Conservation (phyloP, 1,284 basidiomycete genomes). For the Ustilago lituana region DNA sequence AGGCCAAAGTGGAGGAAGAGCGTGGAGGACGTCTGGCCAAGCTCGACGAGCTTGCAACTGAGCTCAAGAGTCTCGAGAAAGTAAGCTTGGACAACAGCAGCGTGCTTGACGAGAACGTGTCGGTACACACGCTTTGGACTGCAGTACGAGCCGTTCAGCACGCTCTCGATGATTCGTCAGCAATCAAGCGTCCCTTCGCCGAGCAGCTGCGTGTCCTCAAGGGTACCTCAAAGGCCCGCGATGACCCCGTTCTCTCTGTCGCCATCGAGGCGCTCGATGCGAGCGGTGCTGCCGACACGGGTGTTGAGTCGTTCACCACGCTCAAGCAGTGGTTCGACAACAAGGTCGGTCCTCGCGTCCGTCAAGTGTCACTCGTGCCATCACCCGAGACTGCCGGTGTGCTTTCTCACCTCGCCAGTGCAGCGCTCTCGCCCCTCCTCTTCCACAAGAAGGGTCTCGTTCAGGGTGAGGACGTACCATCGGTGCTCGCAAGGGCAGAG, state of each 20-base stretch:
- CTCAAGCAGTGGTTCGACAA: slow-evolving; percentile 88
- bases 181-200: slow-evolving; percentile 80
- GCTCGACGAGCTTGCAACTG: slow-evolving; percentile 88
- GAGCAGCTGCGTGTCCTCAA: slow-evolving; percentile 86
- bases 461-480: slow-evolving; percentile 83
- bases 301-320: slow-evolving; percentile 88
- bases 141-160: slow-evolving; percentile 67
- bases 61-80: slow-evolving; percentile 88
- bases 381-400: slow-evolving; percentile 83
- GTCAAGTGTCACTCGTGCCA: slow-evolving; percentile 82
- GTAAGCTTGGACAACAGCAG: slow-evolving; percentile 89
- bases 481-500: slow-evolving; percentile 88
- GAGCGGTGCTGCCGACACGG: slow-evolving; percentile 78
- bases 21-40: slow-evolving; percentile 93
- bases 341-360: slow-evolving; percentile 84
- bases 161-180: slow-evolving; percentile 72
- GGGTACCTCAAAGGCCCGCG: slow-evolving; percentile 71
- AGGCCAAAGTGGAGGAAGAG: slow-evolving; percentile 93
- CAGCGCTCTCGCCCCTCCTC: slow-evolving; percentile 78
- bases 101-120: slow-evolving; percentile 87
- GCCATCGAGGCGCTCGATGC: slow-evolving; percentile 70
- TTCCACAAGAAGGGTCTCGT: slow-evolving; percentile 79
- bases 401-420: slow-evolving; percentile 84
- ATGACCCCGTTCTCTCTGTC: slow-evolving; percentile 70
- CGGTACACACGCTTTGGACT: slow-evolving; percentile 76